These are phyloP conservation scores for Tricholoma sp. DNA, from an alignment of 768 basidiomycete genomes.

Conservation along the genomic window DNA sequence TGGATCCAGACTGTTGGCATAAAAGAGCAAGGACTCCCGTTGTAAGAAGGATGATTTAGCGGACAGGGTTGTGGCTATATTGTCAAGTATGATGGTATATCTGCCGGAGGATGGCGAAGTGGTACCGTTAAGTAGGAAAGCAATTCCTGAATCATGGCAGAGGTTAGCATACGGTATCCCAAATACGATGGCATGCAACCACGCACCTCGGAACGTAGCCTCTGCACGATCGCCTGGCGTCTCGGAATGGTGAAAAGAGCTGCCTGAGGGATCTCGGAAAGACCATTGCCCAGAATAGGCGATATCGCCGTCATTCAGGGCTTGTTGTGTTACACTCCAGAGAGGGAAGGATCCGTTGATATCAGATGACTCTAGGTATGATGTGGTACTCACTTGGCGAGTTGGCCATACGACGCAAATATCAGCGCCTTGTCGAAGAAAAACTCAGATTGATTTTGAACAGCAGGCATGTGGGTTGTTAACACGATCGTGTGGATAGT, in stretches of 20 bases:
- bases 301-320: slow-evolving; percentile 41
- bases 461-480: slow-evolving; percentile 34
- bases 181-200: background rate
- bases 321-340: slow-evolving; percentile 13
- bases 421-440: slow-evolving; percentile 56
- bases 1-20: slow-evolving; percentile 54
- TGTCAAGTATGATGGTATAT: slow-evolving; percentile 46
- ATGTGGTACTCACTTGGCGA: slow-evolving; percentile 27
- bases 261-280: slow-evolving; percentile 20
- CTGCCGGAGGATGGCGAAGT: slow-evolving; percentile 53
- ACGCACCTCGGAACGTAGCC: slow-evolving; percentile 45
- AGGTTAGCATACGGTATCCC: background rate
- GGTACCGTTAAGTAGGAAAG: slow-evolving; percentile 55
- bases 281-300: slow-evolving; percentile 56
- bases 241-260: slow-evolving; percentile 23
- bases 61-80: slow-evolving; percentile 41
- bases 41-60: slow-evolving; percentile 50
- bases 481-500: slow-evolving; percentile 52
- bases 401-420: slow-evolving; percentile 28
- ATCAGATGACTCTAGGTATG: slow-evolving; percentile 1
- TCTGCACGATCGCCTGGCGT: slow-evolving; percentile 40
- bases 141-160: slow-evolving; percentile 40
- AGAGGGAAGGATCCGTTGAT: background rate
- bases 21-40: slow-evolving; percentile 54
- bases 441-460: slow-evolving; percentile 31